These are phyloP conservation scores for Exutisphaerella laricina DNA, from an alignment of 2,329 filamentous ascomycete species.

Conservation along the genomic window DNA sequence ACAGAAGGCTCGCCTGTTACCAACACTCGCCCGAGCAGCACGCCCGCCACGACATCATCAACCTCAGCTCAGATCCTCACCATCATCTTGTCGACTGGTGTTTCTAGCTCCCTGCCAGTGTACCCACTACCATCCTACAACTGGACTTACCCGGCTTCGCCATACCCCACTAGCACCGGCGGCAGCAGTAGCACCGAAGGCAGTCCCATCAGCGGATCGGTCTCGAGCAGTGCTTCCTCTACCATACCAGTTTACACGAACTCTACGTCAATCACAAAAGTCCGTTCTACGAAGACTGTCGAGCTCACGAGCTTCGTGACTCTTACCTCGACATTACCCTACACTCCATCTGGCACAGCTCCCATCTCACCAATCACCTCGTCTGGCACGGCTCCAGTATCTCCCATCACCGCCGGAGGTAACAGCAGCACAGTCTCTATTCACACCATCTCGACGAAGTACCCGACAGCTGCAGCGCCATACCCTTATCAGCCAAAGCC, in stretches of 20 bases:
- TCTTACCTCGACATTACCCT: too few relatives aligned
- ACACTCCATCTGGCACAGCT: too few relatives aligned
- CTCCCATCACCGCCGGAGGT: not conserved
- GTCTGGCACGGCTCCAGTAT: not conserved
- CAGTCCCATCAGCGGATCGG: slow-evolving; percentile 5
- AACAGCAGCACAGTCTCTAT: not conserved
- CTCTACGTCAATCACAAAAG: not conserved
- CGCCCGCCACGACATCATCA: not conserved
- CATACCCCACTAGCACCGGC: slow-evolving; percentile 1
- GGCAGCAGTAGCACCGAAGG: slow-evolving; percentile 7
- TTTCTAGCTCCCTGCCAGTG: slow-evolving; percentile 4
- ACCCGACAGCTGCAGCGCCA: not conserved
- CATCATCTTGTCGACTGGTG: not conserved
- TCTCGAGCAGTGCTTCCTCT: slow-evolving; percentile 2
- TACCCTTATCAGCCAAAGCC: not conserved
- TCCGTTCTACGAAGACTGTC: not conserved
- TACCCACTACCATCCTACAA: slow-evolving; percentile 1
- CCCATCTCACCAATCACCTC: not conserved
- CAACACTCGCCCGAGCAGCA: slow-evolving; percentile 4
- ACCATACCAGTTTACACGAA: slow-evolving; percentile 3
- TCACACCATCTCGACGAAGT: not conserved
- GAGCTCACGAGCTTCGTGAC: not conserved
- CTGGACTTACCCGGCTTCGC: slow-evolving; percentile 1
- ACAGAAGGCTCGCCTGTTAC: slow-evolving; percentile 11
- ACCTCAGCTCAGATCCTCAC: not conserved